Base-by-base conservation (phyloP, 352 stramenopile genomes). In the Globisporangium nagaii region DNA sequence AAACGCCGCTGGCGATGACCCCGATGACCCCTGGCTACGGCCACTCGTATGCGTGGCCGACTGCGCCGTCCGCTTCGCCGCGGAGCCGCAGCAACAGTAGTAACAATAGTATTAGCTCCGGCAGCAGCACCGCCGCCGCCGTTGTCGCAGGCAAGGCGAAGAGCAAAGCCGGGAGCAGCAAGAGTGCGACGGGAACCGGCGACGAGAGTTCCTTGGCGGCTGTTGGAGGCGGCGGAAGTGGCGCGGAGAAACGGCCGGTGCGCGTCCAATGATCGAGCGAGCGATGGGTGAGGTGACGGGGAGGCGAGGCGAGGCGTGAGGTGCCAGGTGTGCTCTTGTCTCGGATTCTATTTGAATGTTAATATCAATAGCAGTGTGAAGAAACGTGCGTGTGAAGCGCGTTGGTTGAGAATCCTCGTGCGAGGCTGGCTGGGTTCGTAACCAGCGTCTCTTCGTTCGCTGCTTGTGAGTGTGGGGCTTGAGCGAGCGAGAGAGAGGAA, bases 1-100 rank as follows among this genome's bases (percentile, higher is more conserved):
- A 60, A 28, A 60, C 54, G 20, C 54, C 54, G 28, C 44, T 60
- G 30, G 35, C 54, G 13, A 60, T 60, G 54, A 60, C 54, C 22
- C 54, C 54, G 2, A 60, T 60, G 54, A 60, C 54, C 27, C 54
- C 54, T 2, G 54, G 44, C 3, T 60, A 55, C 30, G 54, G 27
- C 13, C 54, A 55, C 13, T 32, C 54, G 34, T 60, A 35, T 28
- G 44, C 44, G 36, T 60, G 54, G 54, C 54, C 54, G 19, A 60
- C 53, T 2, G 45, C 30, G n/a, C 11, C 45, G 6, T 27, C 30
- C 12, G 30, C 45, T 36, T 37, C 45, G 30, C 45, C 45, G 3
- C 45, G 30, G 22, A 52, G 28, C 28, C 39, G 45, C 30, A 15
- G 19, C 9, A 40, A 17, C 45, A 41, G 9, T 19, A 52, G 22